Evolutionary conservation across 352 stramenopile species (phyloP), one percentile per base, ranked within the genome.

Genomic region (Pythium folliculosum): DNA sequence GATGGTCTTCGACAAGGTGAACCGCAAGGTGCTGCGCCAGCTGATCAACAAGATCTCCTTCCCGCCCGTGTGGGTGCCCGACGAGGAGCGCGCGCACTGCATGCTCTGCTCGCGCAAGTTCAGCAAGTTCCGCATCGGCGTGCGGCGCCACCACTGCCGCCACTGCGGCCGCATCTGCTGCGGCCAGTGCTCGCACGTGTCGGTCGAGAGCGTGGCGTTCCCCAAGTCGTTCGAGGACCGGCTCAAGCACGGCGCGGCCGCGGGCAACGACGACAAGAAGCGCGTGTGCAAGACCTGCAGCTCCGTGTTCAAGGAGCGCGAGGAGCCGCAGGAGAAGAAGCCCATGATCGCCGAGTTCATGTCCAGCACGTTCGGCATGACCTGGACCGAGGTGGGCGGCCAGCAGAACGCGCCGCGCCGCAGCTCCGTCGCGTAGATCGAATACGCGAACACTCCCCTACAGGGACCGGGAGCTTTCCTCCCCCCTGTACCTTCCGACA

Each of bases 1-100:
- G 48, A 94, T 92, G 77, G 84, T 94, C 8, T 96, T 92, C 55
- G 88, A 94, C 37, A 94, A 94, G 73, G 80, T 88, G 22, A 84
- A 92, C 63, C 78, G 80, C 51, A 87, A 87, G 64, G 51, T 89
- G 22, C 71, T 96, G 47, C 85, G 85, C 4, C 82, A 90, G 56
- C 73, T 96, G 17, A 82, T 89, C 59, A 69, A 68, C 53, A 91
- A 93, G 67, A 91, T 96, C 61, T 80, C 84, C 27, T 85, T 78
- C 60, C 84, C 88, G 47, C 88, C 88, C 5, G 86, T 96, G 69
- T 96, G 88, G 88, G 74, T 96, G 12, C 81, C 84, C 0, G 79
- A 96, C 64, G 73, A 78, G 19, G 86, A 92, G 51, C 81, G 84
- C 48, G 76, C 80, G 52, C 74, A 70, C 60, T 96, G 88, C 70